Evolutionary conservation across 1,139 yeast genomes (phyloP), one percentile per base, ranked within the genome.

Genomic region (Taphrina flavorubra): DNA sequence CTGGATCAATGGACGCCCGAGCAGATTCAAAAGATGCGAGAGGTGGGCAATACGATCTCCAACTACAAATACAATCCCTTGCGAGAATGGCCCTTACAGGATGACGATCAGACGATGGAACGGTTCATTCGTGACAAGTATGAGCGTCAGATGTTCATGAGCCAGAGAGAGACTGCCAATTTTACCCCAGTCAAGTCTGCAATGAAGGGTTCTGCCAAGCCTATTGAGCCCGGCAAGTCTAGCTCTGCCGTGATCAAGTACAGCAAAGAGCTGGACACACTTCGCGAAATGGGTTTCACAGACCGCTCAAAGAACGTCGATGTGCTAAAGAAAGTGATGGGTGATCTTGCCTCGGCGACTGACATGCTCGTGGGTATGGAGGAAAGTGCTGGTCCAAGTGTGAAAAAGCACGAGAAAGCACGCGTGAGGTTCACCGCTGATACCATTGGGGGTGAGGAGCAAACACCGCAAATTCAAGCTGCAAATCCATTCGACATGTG

Each of bases 1-100:
- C 80, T 88, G 75, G 96, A 90, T 74, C 78, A 75, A 4, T 86
- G 89, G 89, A 72, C 80, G 0, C 72, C 74, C 4, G 81, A 80
- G 42, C 85, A 86, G 74, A 76, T 86, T 37, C 80, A 79, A 71
- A 77, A 77, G 61, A 78, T 80, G 72, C 85, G 87, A 86, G 85
- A 85, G 74, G 79, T 84, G 18, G 81, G 75, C 39, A 73, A 73
- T 57, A 80, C 71, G 77, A 80, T 68, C 81, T 79, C 67, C 86
- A 88, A 8, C 84, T 84, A 73, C 87, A 87, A 16, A 81, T 76
- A 71, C 87, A 85, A 73, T 73, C 87, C 84, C 16, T 86, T 85
- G 72, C 85, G 74, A 75, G 75, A 49, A 34, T 53, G 56, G 73
- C 72, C 11, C 58, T 7, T 49, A 14, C 60, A 72, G n/a, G 70